Base-by-base conservation (phyloP, 2,329 filamentous ascomycete genomes). In the Ceratocystis ficicola region DNA sequence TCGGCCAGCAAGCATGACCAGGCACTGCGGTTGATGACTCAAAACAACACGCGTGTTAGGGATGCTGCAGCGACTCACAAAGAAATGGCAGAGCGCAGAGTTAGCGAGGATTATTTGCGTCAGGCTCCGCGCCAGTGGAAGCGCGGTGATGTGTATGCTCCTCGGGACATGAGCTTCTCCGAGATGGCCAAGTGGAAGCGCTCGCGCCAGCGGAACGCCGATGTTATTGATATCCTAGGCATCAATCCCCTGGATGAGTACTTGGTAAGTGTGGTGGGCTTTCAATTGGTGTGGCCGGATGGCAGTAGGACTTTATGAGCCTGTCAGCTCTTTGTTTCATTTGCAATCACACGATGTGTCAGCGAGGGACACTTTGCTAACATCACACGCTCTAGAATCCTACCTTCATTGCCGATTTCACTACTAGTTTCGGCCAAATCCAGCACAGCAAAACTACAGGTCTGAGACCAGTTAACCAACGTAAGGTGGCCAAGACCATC, bases 401-500 rank as follows among this genome's bases (percentile, higher is more conserved):
- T 75, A 85, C 89, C 46, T 84, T 99, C 68, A 88, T 97, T 76
- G 88, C 88, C 41, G 91, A 96, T 74, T 96, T 88, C 75, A 88
- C 94, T 72, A 90, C 89, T 0, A 77, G 86, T 10, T 89, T 90
- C 77, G 94, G 93, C 63, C 85, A 91, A 68, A 96, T 99, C 74
- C 88, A 85, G 77, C 85, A 88, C 74, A 80, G 83, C n/a, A 81
- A 75, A 5, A 79, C 86, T 28, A 97, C 92, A 0, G 90, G 90
- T 15, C 79, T 99, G 68, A 83, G 90, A 66, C 88, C 89, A 2
- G 87, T 89, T 70, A 97, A 97, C 79, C 94, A 99, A 79, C 83
- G 94, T 70, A 91, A 88, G 77, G 85, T 99, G 73, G 89, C 93
- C 69, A 96, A 95, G 80, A 93, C 95, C 64, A 88, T 99, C 71